These are phyloP conservation scores for Umbellularia californica DNA, from an alignment of 164 flowering plant genomes.

Conservation along the genomic window DNA sequence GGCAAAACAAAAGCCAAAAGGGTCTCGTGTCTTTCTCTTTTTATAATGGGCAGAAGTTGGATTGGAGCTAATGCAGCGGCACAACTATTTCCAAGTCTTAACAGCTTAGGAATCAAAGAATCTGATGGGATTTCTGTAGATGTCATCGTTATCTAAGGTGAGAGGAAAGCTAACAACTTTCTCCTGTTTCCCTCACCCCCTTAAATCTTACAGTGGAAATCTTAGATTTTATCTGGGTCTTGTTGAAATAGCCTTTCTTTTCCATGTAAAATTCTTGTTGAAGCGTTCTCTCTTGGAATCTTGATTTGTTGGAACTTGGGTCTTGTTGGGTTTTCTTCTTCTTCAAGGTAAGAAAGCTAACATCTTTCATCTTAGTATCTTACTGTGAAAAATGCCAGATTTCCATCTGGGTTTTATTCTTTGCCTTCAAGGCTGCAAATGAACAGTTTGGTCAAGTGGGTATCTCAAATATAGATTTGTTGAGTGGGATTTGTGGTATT, in stretches of 20 bases:
- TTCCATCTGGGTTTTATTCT: conserved; percentile 1
- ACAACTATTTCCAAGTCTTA: not conserved
- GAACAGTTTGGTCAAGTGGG: not conserved
- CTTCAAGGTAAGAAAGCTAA: not conserved
- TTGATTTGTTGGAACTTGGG: conserved; percentile 3
- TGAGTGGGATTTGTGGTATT: not conserved
- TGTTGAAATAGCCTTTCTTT: not conserved
- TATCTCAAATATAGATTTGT: not conserved
- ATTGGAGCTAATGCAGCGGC: not conserved
- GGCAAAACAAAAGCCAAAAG: not conserved
- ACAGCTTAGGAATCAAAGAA: conserved; percentile 12
- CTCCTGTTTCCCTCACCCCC: conserved; percentile 6
- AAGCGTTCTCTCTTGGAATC: not conserved
- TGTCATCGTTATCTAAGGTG: conserved; percentile 5
- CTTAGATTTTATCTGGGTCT: conserved; percentile 4
- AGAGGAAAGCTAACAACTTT: conserved; percentile 7
- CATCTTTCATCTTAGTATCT: not conserved
- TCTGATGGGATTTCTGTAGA: not conserved
- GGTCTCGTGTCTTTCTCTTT: not conserved
- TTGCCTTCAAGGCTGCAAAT: not conserved
- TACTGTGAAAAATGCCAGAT: conserved; percentile 1
- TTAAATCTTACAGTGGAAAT: conserved; percentile 5
- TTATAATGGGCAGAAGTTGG: not conserved
- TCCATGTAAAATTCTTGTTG: not conserved
- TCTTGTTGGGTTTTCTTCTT: not conserved